Evolutionary conservation across 1,139 yeast genomes (phyloP).

Genomic region (Candida sp.): DNA sequence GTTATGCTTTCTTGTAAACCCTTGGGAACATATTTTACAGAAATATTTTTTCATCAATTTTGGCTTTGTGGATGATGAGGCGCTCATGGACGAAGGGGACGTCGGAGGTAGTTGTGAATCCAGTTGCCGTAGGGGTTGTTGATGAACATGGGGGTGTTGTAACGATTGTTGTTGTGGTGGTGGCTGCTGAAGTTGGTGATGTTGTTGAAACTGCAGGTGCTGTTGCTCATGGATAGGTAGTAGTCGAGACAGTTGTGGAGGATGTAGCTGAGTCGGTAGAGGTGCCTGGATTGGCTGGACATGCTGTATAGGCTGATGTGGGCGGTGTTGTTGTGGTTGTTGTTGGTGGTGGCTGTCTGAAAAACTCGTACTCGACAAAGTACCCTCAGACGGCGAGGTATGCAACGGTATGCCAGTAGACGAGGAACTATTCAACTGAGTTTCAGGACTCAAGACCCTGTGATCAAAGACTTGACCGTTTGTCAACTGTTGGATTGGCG

Average conservation of each 20-base stretch:
- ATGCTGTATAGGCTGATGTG: neutral
- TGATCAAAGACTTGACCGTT: conserved; percentile 4
- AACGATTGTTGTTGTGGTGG: neutral
- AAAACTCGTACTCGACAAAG: neutral
- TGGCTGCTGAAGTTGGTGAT: neutral
- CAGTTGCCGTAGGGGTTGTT: neutral
- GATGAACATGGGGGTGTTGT: neutral
- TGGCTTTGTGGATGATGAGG: conserved; percentile 6
- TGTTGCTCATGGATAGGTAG: neutral
- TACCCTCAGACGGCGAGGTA: neutral
- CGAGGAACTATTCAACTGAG: neutral
- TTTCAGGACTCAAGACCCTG: neutral
- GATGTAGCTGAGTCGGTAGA: neutral
- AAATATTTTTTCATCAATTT: conserved; percentile 34
- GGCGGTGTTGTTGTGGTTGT: neutral
- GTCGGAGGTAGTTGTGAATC: neutral
- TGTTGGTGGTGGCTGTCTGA: neutral
- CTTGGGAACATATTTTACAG: conserved; percentile 64
- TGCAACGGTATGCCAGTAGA: neutral
- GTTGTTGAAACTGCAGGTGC: neutral
- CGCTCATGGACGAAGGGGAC: neutral
- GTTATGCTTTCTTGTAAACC: conserved; percentile 73
- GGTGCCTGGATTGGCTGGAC: neutral
- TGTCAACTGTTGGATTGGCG: conserved; percentile 9
- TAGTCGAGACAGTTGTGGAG: neutral